A percentile compares a stretch with the other conserved stretches of the same genome.
phyloP scores from a whole-genome alignment of 2,329 filamentous ascomycete species.

The Parascedosporium putredinis region DNA sequence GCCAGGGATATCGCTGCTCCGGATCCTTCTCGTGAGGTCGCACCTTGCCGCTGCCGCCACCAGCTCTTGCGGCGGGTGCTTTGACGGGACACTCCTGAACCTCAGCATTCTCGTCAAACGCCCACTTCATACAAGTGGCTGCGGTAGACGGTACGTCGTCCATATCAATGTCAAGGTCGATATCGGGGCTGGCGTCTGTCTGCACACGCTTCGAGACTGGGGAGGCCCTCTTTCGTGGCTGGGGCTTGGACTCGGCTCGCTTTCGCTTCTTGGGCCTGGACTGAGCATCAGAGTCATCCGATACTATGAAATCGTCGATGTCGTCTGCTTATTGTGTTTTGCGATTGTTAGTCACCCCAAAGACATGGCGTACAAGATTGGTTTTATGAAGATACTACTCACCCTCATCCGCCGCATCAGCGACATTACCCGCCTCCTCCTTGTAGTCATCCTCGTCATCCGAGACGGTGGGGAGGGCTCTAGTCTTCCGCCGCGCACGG shows the following conservation, averaged over 20 bases:
- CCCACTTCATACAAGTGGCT: constrained; percentile 56
- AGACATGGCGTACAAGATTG: background rate
- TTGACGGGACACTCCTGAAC: constrained; percentile 15
- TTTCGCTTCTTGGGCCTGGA: constrained; percentile 63
- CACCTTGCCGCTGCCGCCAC: constrained; percentile 31
- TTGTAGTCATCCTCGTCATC: constrained; percentile 61
- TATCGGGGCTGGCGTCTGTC: constrained; percentile 31
- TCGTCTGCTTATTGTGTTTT: constrained; percentile 43
- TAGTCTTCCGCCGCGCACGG: constrained; percentile 25
- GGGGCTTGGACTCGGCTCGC: constrained; percentile 40
- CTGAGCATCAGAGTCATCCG: constrained; percentile 64
- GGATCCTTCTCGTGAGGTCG: constrained; percentile 77
- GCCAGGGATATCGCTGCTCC: constrained; percentile 80
- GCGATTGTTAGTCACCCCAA: constrained; percentile 9
- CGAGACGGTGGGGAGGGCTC: constrained; percentile 49
- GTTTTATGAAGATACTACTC: constrained; percentile 10
- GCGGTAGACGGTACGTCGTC: constrained; percentile 25
- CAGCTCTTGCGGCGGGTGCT: constrained; percentile 10
- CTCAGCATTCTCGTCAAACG: constrained; percentile 38
- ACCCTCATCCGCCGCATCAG: constrained; percentile 55
- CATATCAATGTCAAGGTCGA: constrained; percentile 41
- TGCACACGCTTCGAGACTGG: constrained; percentile 34
- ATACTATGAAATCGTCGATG: constrained; percentile 78
- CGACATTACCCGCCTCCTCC: constrained; percentile 50
- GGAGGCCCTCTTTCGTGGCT: constrained; percentile 52